A percentile compares a stretch with the other conserved stretches of the same genome.
These are phyloP conservation scores for Annulohypoxylon nitens DNA, from an alignment of 495 filamentous ascomycete species.

Conservation along the genomic window DNA sequence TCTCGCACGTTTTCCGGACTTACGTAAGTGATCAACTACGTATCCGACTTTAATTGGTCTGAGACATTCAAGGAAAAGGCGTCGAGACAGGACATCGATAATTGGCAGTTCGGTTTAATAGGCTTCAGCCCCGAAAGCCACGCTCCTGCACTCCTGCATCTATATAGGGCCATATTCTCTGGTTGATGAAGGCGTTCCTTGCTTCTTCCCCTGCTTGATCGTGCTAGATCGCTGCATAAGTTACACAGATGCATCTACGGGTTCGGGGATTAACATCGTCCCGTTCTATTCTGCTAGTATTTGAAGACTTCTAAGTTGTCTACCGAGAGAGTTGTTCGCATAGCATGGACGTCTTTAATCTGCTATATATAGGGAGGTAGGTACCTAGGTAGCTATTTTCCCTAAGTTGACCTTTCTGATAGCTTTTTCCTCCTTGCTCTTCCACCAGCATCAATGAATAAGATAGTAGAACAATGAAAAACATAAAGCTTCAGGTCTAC, in stretches of 20 bases:
- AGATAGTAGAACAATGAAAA: not conserved
- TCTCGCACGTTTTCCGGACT: not conserved
- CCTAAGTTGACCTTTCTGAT: too few relatives aligned
- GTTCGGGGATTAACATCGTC: constrained; percentile 1
- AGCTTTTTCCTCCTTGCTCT: not conserved
- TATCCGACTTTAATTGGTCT: constrained; percentile 34
- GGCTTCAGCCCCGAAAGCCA: not conserved
- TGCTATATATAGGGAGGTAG: too few relatives aligned
- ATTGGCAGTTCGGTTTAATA: constrained; percentile 1
- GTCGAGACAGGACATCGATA: constrained; percentile 2
- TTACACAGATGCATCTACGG: not conserved
- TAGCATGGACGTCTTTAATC: too few relatives aligned
- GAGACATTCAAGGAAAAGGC: constrained; percentile 28
- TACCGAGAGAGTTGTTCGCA: not conserved
- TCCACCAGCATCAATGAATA: not conserved
- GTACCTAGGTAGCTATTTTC: too few relatives aligned
- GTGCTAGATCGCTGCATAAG: constrained; percentile 14
- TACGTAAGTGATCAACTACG: constrained; percentile 31
- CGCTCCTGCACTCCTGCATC: not conserved
- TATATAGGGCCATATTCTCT: constrained; percentile 6
- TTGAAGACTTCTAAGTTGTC: not conserved
- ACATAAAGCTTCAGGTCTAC: not conserved
- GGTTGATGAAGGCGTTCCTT: not conserved
- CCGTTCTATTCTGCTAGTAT: too few relatives aligned
- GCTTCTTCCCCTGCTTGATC: constrained; percentile 14